Evolutionary conservation across 1,284 basidiomycete genomes (phyloP).

Genomic region (Leccinum fuscescens): DNA sequence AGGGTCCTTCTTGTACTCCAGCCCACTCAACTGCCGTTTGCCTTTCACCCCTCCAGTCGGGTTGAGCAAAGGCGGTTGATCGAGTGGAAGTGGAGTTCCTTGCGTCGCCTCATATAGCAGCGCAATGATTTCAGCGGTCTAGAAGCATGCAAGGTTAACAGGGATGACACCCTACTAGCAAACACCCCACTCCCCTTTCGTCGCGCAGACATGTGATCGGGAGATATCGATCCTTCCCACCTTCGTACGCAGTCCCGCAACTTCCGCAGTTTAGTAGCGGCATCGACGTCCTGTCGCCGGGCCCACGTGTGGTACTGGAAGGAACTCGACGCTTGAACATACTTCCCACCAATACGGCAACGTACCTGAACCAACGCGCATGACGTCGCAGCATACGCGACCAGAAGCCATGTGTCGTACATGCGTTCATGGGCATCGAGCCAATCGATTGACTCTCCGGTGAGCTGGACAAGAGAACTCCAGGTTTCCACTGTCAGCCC

Average conservation of each 20-base stretch:
- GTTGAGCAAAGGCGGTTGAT: constrained; percentile 60
- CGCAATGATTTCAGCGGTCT: constrained; percentile 92
- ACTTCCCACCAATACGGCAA: constrained; percentile 12
- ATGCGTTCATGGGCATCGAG: constrained; percentile 75
- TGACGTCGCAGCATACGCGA: constrained; percentile 86
- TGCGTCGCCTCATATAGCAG: constrained; percentile 90
- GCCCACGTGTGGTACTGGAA: constrained; percentile 90
- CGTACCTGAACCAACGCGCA: constrained; percentile 87
- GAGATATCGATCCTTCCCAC: constrained; percentile 79
- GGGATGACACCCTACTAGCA: constrained; percentile 21
- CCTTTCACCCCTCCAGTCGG: constrained; percentile 70
- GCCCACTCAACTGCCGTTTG: constrained; percentile 51
- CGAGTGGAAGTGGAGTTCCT: constrained; percentile 57
- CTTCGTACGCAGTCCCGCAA: constrained; percentile 79
- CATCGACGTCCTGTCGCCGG: constrained; percentile 71
- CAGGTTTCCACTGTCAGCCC: constrained; percentile 78
- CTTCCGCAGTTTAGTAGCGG: constrained; percentile 72
- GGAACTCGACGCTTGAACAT: constrained; percentile 12
- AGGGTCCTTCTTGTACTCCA: constrained; percentile 73
- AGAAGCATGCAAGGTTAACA: constrained; percentile 22
- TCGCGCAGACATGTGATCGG: constrained; percentile 89
- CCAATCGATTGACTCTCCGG: constrained; percentile 87
- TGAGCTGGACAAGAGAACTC: constrained; percentile 69
- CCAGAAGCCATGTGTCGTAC: constrained; percentile 85
- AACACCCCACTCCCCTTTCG: constrained; percentile 61